Percentiles rank a stretch among this genome's conserved stretches.
These are phyloP conservation scores for Eucalyptus pauciflora DNA, from an alignment of 345 rosid species.

Conservation along the genomic window DNA sequence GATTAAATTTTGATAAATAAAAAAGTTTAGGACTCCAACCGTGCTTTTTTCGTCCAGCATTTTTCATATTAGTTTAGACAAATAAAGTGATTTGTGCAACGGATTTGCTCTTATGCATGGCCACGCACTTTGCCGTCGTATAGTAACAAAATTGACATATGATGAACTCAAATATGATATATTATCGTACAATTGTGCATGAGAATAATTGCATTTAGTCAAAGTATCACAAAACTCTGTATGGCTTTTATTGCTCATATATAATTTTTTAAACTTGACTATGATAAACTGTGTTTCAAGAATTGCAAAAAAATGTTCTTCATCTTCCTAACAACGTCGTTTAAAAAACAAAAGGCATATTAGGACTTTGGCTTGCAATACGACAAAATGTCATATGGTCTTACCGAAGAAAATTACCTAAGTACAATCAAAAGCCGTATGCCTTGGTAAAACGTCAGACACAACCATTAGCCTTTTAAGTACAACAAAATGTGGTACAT, in stretches of 20 bases:
- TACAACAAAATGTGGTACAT: too few species aligned
- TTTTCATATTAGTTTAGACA: neutral
- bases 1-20: too few species aligned
- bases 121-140: neutral
- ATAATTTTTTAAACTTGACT: neutral
- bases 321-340: too few species aligned
- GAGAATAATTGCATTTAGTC: neutral
- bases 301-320: neutral
- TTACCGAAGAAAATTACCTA: too few species aligned
- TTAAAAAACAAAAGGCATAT: too few species aligned
- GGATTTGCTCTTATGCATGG: neutral
- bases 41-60: neutral
- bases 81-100: neutral
- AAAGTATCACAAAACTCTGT: neutral
- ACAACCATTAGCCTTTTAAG: too few species aligned
- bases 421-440: too few species aligned
- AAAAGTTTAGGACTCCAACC: neutral
- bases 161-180: neutral
- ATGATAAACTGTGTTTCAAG: neutral
- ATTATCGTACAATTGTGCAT: neutral
- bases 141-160: neutral
- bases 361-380: too few species aligned
- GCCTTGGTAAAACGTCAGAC: too few species aligned
- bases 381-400: too few species aligned
- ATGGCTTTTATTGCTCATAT: neutral